phyloP scores from a whole-genome alignment of 805 yeast species.

The Cyberlindnera petersonii region DNA sequence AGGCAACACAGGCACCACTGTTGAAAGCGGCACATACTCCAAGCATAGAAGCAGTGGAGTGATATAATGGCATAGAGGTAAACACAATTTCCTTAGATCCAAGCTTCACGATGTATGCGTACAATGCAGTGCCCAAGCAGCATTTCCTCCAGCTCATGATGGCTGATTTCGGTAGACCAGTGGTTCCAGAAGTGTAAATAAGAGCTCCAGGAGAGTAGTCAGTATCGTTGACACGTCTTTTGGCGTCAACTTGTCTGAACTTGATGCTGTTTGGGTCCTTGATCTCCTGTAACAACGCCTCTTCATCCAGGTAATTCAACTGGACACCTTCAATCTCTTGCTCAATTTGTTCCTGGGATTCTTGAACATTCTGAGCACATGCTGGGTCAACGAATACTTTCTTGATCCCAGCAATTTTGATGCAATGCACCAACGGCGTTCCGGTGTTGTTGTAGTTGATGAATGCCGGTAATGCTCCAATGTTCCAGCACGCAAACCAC shows the following conservation, averaged over 20 bases:
- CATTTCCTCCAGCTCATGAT: slow-evolving; percentile 85
- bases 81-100: slow-evolving; percentile 54
- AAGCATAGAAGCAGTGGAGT: slow-evolving; percentile 86
- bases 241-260: slow-evolving; percentile 50
- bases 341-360: slow-evolving; percentile 43
- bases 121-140: slow-evolving; percentile 68
- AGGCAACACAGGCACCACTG: slow-evolving; percentile 70
- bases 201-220: slow-evolving; percentile 65
- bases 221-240: slow-evolving; percentile 54
- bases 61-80: slow-evolving; percentile 94
- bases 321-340: slow-evolving; percentile 35
- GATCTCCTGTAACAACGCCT: slow-evolving; percentile 38
- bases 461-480: slow-evolving; percentile 87
- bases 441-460: slow-evolving; percentile 77
- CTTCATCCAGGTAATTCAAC: slow-evolving; percentile 51
- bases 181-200: slow-evolving; percentile 91
- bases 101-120: slow-evolving; percentile 65
- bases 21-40: slow-evolving; percentile 71
- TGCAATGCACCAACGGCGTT: slow-evolving; percentile 73
- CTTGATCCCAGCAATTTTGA: slow-evolving; percentile 59
- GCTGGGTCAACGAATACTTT: slow-evolving; percentile 75
- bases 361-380: slow-evolving; percentile 48
- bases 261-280: slow-evolving; percentile 39
- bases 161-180: slow-evolving; percentile 93
- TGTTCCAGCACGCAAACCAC: slow-evolving; percentile 87